phyloP scores from a whole-genome alignment of 2,329 filamentous ascomycete species.

The Cordyceps cicadae region DNA sequence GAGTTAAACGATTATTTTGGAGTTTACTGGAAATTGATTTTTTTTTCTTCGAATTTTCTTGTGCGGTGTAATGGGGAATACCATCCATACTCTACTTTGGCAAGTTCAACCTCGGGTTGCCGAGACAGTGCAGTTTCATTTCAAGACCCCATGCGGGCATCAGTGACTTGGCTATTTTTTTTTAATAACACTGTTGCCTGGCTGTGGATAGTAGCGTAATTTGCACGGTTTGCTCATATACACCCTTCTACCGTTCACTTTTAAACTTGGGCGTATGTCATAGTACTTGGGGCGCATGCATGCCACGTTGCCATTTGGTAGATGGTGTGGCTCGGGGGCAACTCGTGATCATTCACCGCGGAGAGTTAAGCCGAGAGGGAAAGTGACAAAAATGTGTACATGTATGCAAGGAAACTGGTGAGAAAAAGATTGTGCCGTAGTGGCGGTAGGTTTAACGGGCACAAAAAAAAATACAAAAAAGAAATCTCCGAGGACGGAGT shows the following conservation, averaged over 20 bases:
- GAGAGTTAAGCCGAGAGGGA: background rate
- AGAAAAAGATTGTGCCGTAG: background rate
- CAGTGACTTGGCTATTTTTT: background rate
- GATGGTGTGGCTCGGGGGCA: background rate
- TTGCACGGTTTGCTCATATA: background rate
- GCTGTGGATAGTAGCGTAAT: background rate
- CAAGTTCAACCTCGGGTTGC: background rate
- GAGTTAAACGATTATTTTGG: conserved; percentile 9
- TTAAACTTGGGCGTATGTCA: background rate
- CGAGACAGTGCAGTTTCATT: background rate
- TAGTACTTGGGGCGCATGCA: background rate
- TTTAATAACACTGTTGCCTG: background rate
- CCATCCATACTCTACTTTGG: background rate
- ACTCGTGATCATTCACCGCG: background rate
- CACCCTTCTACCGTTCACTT: background rate
- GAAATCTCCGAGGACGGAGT: conserved; percentile 22
- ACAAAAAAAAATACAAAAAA: conserved; percentile 14
- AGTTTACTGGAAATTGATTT: background rate
- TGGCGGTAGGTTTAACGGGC: background rate
- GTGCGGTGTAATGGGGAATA: background rate
- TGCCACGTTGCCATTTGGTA: background rate
- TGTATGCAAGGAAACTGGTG: background rate
- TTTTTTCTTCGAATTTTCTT: background rate
- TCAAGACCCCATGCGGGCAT: background rate
- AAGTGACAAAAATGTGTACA: background rate